Base-by-base conservation (phyloP, 225 moss, liverwort and hornwort species). In the Neckera pumila region DNA sequence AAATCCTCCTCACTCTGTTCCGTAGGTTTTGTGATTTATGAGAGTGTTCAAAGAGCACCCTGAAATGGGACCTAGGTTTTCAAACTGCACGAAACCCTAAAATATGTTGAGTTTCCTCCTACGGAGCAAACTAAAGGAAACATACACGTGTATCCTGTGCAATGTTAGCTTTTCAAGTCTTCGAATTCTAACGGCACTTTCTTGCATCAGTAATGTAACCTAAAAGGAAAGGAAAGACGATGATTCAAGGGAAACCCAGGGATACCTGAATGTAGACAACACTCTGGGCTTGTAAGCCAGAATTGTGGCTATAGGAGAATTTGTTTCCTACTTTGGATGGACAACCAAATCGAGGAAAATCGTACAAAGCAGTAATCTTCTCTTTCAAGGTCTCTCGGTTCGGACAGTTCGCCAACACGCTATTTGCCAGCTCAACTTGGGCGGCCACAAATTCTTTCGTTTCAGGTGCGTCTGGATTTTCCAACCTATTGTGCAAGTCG, bases 181-280 rank as follows among this genome's bases (percentile, higher is more conserved):
- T 65, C 43, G 42, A 62, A 57, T 60, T 61, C 73, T 61, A 87
- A 87, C 95, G 93, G 84, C 93, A 91, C 88, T 90, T 51, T 63
- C 90, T 79, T 92, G 92, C 75, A 94, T 45, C 54, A 93, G 80
- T 73, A 33, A 21, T 51, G 73, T 53, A 74, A 80, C 60, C 60
- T 60, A 77, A 51, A 85, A 85, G 58, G 9, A n/a, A 87, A 12
- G 18, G 33, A 79, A 79, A 64, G 67, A 78, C 57, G 42, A 86
- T 27, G 34, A 27, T 86, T 53, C 17, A 69, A 69, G n/a, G 33
- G 33, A 19, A 80, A 81, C 27, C 67, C 66, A 57, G 85, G 60
- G 74, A 86, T 93, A 97, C 97, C 97, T 95, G 94, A 73, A 97
- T 89, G 75, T 95, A 98, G 16, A 98, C 80, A 83, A 97, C 97